Base-by-base conservation (phyloP, 2,329 filamentous ascomycete species). In the Colletotrichum musicola region DNA sequence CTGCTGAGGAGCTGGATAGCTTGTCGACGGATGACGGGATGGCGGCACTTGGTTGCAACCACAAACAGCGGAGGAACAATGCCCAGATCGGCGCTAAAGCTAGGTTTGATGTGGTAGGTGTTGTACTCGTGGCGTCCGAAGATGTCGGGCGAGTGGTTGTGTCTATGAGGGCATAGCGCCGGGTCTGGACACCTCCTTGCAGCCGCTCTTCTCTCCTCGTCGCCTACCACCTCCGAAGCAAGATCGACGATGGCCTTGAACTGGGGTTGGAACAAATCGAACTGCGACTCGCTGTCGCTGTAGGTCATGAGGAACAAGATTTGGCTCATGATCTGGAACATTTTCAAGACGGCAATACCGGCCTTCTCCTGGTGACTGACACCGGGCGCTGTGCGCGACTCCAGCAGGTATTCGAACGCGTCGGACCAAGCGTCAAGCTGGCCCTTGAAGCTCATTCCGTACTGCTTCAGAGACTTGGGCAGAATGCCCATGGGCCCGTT, bases 1-100 rank as follows among this genome's bases (percentile, higher is more conserved):
- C 84, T 87, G 58, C 83, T 82, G 63, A 92, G 78, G 44, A 92
- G 77, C 75, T 87, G 83, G 49, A 92, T 89, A 7, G 90, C 90
- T 70, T 87, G 85, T 18, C 88, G 82, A 20, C 90, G 85, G 40
- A 87, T 82, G 1, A 79, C 72, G 0, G 85, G 83, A 68, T 91
- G 85, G 12, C 89, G 85, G 73, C 89, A 92, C 74, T 90, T 91
- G 6, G 88, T 90, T 6, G 88, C 89, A n/a, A 89, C 86, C 5
- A 91, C 84, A 71, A 89, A 92, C 1, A 92, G 82, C 0, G 89
- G 88, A 4, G 89, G 86, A 4, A 92, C 84, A 62, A 92, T 87
- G 18, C 89, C 90, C 12, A 90, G 77, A 58, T 91, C 88, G 25
- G 89, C 85, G 50, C 88, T 89, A 76, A 92, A 92, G 72, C 85